Percentiles rank a stretch among this genome's conserved stretches.
These are phyloP conservation scores for Ophiostoma pallidulum DNA, from an alignment of 2,329 filamentous ascomycete genomes.

Conservation along the genomic window DNA sequence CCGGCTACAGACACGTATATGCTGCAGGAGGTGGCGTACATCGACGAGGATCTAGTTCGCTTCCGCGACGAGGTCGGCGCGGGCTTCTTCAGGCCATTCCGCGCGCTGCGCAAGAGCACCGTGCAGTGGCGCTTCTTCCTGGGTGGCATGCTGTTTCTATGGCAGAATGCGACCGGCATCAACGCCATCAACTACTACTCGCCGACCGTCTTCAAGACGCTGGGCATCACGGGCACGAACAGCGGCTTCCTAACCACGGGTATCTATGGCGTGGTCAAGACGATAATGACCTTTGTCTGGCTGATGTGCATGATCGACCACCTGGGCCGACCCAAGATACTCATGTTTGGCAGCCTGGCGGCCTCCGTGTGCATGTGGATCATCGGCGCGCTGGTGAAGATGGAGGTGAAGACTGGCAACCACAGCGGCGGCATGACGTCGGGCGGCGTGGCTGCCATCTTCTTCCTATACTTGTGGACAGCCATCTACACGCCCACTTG, in stretches of 20 bases:
- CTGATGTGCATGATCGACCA: conserved; percentile 59
- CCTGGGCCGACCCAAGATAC: conserved; percentile 43
- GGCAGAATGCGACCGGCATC: conserved; percentile 69
- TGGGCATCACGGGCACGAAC: conserved; percentile 37
- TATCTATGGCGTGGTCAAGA: conserved; percentile 70
- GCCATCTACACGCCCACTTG: conserved; percentile 62
- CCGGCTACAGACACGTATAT: conserved; percentile 52
- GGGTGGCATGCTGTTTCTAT: conserved; percentile 65
- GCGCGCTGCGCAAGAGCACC: conserved; percentile 42
- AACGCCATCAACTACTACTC: conserved; percentile 72
- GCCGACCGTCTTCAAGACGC: conserved; percentile 55
- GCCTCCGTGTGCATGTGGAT: conserved; percentile 54
- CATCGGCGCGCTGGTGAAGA: conserved; percentile 51
- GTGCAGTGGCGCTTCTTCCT: conserved; percentile 65
- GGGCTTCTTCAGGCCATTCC: conserved; percentile 69
- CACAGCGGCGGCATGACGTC: conserved; percentile 21
- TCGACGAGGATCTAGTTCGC: conserved; percentile 60
- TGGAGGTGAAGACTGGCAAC: conserved; percentile 32
- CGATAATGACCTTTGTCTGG: conserved; percentile 57
- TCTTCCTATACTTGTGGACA: conserved; percentile 69
- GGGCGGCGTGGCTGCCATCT: conserved; percentile 50
- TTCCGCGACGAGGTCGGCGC: conserved; percentile 54
- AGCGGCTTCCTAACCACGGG: conserved; percentile 53
- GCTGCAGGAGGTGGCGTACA: conserved; percentile 60
- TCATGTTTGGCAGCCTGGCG: conserved; percentile 50